These are phyloP conservation scores for Ustilago hordei DNA, from an alignment of 1,284 basidiomycete genomes.

Conservation along the genomic window DNA sequence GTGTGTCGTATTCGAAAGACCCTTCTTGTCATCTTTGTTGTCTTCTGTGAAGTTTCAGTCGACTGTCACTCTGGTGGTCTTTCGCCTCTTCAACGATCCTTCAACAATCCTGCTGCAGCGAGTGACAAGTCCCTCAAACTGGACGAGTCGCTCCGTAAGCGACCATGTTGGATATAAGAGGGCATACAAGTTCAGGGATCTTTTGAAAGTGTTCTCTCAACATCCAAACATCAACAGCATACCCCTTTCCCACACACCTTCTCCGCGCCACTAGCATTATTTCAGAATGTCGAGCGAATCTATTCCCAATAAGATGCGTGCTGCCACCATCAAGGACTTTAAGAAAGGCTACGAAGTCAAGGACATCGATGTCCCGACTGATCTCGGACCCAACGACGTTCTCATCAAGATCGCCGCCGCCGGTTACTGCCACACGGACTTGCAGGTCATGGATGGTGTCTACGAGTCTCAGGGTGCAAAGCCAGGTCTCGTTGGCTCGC, in stretches of 20 bases:
- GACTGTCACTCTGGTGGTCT: not conserved
- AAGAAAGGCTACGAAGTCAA: conserved; percentile 58
- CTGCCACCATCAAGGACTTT: conserved; percentile 58
- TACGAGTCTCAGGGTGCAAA: conserved; percentile 55
- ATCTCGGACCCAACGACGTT: conserved; percentile 43
- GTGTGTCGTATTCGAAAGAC: conserved; percentile 14
- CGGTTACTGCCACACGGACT: conserved; percentile 62
- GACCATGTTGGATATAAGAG: not conserved
- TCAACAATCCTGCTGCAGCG: not conserved
- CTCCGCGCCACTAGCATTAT: not conserved
- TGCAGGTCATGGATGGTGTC: conserved; percentile 60
- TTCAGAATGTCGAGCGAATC: conserved; percentile 43
- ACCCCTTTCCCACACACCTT: not conserved
- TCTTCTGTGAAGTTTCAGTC: not conserved
- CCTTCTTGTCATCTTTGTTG: conserved; percentile 5
- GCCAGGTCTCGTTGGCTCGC: conserved; percentile 58
- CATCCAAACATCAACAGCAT: not conserved
- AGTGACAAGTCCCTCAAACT: not conserved
- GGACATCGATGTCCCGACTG: conserved; percentile 51
- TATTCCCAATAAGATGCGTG: conserved; percentile 57
- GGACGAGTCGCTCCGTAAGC: not conserved
- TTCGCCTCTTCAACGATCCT: not conserved
- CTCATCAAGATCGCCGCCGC: conserved; percentile 56
- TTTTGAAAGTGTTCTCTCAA: not conserved
- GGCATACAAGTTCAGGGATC: not conserved